These are phyloP conservation scores for Arabidopsis arenosa DNA, from an alignment of 345 rosid genomes.

Conservation along the genomic window DNA sequence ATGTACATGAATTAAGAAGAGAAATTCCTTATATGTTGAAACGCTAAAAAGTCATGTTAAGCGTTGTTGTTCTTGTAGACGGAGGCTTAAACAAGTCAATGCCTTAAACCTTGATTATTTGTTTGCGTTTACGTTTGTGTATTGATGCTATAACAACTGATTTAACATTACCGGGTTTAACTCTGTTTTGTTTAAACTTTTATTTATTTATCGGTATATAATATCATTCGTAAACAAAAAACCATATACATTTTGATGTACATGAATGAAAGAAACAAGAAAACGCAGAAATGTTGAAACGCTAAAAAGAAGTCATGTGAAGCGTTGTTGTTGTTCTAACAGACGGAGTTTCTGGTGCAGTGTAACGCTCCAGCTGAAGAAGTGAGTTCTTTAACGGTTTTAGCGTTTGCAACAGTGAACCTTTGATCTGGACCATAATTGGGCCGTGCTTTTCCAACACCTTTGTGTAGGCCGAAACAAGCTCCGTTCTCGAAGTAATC, in stretches of 20 bases:
- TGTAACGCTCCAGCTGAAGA: conserved; percentile 58
- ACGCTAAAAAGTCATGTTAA: neutral
- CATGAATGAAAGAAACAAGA: neutral
- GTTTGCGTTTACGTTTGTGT: neutral
- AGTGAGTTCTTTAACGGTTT: conserved; percentile 51
- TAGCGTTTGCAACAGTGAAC: conserved; percentile 57
- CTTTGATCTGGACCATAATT: conserved; percentile 49
- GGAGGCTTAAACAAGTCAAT: conserved; percentile 31
- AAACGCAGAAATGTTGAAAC: conserved; percentile 21
- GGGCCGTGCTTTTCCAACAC: conserved; percentile 58
- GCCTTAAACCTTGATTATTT: neutral
- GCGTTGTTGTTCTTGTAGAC: conserved; percentile 37
- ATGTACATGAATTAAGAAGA: conserved; percentile 29
- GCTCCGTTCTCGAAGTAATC: conserved; percentile 71
- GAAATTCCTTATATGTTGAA: conserved; percentile 6
- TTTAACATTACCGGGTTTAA: neutral
- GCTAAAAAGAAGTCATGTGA: neutral
- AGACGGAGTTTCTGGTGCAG: conserved; percentile 47
- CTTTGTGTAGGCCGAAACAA: conserved; percentile 51
- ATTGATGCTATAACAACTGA: neutral
- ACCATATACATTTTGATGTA: conserved; percentile 11
- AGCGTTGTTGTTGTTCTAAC: conserved; percentile 39
- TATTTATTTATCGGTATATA: conserved; percentile 7
- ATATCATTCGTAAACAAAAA: conserved; percentile 10
- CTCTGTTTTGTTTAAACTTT: neutral